Evolutionary conservation across 2,329 filamentous ascomycete species (phyloP), one percentile per base, ranked within the genome.

Genomic region (Trichoderma koningiopsis): DNA sequence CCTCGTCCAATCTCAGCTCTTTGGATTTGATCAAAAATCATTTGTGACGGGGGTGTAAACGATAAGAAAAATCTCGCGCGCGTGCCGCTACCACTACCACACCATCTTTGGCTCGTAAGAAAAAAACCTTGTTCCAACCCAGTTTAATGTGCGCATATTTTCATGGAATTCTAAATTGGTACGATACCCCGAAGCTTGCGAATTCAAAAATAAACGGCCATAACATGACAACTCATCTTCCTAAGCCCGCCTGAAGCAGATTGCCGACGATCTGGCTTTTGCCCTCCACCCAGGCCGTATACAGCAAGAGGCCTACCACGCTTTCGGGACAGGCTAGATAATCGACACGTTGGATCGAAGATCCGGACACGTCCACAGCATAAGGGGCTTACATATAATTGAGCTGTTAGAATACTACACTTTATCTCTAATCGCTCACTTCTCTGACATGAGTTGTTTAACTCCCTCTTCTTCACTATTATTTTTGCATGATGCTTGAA

Each of bases 231-330:
- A 49, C 47, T 49, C 47, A 49, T 11, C 47, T 49, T 8, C 10
- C 24, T 49, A 1, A 49, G 7, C 47, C 47, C 14, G 29, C 37
- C 49, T 22, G 14, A n/a, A 27, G 22, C 40, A 49, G 53, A 57
- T 66, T 49, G 27, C 52, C 62, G 62, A 49, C 43, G 62, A 66
- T 66, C 62, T 53, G 53, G 47, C 33, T 59, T 29, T 7, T 40
- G 4, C 40, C 56, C 22, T 29, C 40, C 43, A 60, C 33, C 33
- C n/a, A 2, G 19, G 27, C 40, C 7, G 7, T 37, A 29, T 35
- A 35, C 33, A 35, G 33, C 14, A 35, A 35, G 27, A 56, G 35
- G 24, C 8, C 24, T 65, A 55, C 62, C 53, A 58, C 27, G 19
- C 31, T 35, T 27, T 53, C 29, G 62, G 52, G 27, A 40, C 37